These are phyloP conservation scores for Inga oerstediana DNA, from an alignment of 306 rosid genomes.

Conservation along the genomic window DNA sequence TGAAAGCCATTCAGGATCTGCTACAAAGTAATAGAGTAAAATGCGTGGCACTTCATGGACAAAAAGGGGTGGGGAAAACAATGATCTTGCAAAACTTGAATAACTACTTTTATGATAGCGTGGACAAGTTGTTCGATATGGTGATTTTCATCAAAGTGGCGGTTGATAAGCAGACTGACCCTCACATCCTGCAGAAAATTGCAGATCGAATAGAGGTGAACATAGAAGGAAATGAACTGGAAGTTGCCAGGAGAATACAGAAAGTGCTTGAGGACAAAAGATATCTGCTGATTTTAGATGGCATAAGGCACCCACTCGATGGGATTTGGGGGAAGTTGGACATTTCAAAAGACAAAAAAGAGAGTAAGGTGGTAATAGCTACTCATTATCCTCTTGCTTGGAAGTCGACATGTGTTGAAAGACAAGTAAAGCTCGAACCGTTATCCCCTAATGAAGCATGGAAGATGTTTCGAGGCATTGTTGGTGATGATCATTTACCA, in stretches of 20 bases:
- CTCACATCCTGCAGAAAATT: neutral
- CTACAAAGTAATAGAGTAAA: neutral
- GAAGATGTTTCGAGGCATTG: slow-evolving; percentile 28
- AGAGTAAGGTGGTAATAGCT: slow-evolving; percentile 32
- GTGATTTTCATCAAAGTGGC: neutral
- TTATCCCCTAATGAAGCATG: slow-evolving; percentile 34
- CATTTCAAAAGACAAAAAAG: neutral
- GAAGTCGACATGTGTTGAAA: neutral
- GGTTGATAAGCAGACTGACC: too few relatives aligned
- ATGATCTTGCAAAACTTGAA: too few relatives aligned
- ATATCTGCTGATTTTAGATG: slow-evolving; percentile 42
- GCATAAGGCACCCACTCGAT: neutral
- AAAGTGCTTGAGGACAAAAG: neutral
- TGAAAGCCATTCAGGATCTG: neutral
- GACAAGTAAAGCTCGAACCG: neutral
- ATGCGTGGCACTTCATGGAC: neutral
- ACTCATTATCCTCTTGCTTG: neutral
- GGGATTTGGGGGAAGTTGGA: neutral
- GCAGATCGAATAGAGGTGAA: neutral
- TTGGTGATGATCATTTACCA: neutral
- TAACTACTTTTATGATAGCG: neutral
- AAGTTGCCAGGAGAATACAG: slow-evolving; percentile 11
- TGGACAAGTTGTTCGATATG: neutral
- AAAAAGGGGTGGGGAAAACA: too few relatives aligned
- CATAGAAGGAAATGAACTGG: neutral